Conservation (phyloP, 257 asterid species). For the Nicotiana otophora region DNA sequence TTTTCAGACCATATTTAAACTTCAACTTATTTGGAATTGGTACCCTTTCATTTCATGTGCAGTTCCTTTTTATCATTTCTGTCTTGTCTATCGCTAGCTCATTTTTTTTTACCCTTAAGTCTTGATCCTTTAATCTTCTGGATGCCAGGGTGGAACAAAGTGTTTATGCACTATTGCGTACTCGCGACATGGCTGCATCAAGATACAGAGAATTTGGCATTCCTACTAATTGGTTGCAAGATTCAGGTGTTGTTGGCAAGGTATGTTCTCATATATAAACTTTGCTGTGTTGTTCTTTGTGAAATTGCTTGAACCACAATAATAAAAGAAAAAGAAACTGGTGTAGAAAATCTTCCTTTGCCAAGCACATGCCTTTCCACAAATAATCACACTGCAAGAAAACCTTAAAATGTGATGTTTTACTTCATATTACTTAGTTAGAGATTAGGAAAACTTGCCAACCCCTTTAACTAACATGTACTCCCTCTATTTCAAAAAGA, state of each 20-base stretch:
- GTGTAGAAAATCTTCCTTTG: no score
- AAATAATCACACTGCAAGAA: not conserved
- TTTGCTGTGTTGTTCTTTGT: not conserved
- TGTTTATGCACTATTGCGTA: conserved; percentile 74
- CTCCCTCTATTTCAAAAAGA: no score
- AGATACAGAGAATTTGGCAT: conserved; percentile 87
- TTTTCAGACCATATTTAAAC: not conserved
- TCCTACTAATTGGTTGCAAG: conserved; percentile 87
- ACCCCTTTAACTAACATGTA: not conserved
- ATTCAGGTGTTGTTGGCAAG: conserved; percentile 94
- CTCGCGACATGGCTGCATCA: conserved; percentile 89
- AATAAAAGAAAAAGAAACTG: not conserved
- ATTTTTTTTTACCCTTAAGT: not conserved
- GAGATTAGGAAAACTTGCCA: not conserved
- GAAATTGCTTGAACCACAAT: not conserved
- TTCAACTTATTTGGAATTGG: not conserved
- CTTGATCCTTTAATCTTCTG: not conserved
- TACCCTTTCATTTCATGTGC: not conserved
- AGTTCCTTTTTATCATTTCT: not conserved
- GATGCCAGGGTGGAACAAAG: conserved; percentile 75
- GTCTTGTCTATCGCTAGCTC: not conserved
- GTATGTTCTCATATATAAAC: conserved; percentile 28
- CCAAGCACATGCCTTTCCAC: no score
- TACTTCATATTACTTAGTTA: not conserved
- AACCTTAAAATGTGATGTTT: not conserved